Evolutionary conservation across 371 early-diverging fungal species (phyloP).

Genomic region (Lichtheimia hyalospora): DNA sequence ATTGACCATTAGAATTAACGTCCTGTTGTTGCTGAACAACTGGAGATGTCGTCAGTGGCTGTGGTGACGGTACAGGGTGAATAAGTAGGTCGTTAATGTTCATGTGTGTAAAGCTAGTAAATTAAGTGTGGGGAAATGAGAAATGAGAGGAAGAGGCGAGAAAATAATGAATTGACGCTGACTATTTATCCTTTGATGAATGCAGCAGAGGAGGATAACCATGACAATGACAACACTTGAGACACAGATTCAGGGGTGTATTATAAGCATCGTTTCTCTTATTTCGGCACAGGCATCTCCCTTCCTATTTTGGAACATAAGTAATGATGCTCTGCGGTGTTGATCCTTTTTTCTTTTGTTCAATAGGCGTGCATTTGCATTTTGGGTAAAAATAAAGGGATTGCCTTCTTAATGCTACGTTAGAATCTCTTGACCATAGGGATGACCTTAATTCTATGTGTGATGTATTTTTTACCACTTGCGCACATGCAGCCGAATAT

Average conservation of each 20-base stretch:
- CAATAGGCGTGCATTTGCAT: neutral
- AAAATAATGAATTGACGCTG: neutral
- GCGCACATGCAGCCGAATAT: too few species aligned
- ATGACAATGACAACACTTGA: slow-evolving; percentile 7
- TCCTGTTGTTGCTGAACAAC: neutral
- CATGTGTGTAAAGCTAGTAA: slow-evolving; percentile 10
- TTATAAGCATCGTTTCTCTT: too few species aligned
- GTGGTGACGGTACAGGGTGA: slow-evolving; percentile 8
- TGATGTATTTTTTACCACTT: too few species aligned
- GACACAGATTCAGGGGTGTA: slow-evolving; percentile 1
- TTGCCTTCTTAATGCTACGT: too few species aligned
- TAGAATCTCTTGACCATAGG: too few species aligned
- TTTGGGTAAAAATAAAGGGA: neutral
- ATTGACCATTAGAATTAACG: neutral
- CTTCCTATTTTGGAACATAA: neutral
- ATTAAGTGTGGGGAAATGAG: neutral
- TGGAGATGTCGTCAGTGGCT: neutral
- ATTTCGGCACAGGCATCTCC: neutral
- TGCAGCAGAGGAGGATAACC: neutral
- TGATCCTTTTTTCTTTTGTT: slow-evolving; percentile 6
- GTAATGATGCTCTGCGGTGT: neutral
- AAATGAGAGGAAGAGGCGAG: neutral
- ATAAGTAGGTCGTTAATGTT: slow-evolving; percentile 17
- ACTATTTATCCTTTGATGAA: slow-evolving; percentile 6
- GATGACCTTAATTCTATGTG: too few species aligned